A percentile compares a stretch with the other conserved stretches of the same genome.
Evolutionary conservation across 495 filamentous ascomycete genomes (phyloP).

Genomic region (Sphaerosporella brunnea): DNA sequence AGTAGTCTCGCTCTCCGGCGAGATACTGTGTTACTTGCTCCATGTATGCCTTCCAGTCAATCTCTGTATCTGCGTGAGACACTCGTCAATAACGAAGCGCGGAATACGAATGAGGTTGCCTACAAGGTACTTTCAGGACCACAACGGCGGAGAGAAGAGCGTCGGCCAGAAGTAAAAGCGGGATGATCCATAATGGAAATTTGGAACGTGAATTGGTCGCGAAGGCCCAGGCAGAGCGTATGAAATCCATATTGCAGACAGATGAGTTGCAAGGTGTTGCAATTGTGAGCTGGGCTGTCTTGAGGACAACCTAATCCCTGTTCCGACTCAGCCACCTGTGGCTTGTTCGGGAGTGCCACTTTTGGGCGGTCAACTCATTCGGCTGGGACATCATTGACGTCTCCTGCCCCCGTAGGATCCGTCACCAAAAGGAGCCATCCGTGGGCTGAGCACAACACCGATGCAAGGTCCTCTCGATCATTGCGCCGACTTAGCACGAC

Average conservation of each 20-base stretch:
- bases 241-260: slow-evolving; percentile 13
- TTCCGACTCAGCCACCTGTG: no score
- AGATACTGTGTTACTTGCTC: slow-evolving; percentile 66
- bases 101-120: slow-evolving; percentile 20
- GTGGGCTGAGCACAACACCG: no score
- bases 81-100: slow-evolving; percentile 1
- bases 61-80: slow-evolving; percentile 64
- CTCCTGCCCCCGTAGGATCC: no score
- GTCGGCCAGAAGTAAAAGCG: slow-evolving; percentile 57
- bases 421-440: no score
- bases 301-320: no score
- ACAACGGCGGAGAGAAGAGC: slow-evolving; percentile 53
- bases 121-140: slow-evolving; percentile 78
- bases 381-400: no score
- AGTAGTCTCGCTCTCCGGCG: slow-evolving; percentile 75
- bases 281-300: no score
- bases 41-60: slow-evolving; percentile 97
- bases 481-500: no score
- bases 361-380: no score
- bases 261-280: no score
- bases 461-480: no score
- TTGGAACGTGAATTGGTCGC: slow-evolving; percentile 14
- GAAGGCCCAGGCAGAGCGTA: slow-evolving; percentile 8
- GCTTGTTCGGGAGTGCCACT: no score
- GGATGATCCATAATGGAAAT: slow-evolving; percentile 25